Evolutionary conservation across 2,329 filamentous ascomycete species (phyloP), one percentile per base, ranked within the genome.

Genomic region (Neophaeococcomyces mojaviensis): DNA sequence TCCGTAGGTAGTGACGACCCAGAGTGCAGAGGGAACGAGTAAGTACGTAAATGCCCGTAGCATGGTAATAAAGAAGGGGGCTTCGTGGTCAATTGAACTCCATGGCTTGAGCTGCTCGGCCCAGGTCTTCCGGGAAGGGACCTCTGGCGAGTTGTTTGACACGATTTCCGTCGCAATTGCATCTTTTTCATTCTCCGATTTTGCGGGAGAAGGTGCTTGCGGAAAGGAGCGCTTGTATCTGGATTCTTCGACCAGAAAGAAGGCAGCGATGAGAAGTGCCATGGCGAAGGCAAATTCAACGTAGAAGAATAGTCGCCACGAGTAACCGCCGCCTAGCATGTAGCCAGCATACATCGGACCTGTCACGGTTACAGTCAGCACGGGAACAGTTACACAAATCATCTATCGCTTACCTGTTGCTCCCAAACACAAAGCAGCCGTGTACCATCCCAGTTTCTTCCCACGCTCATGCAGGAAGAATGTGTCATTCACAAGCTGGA

Each of bases 281-380:
- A 61, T 61, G 2, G 71, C 68, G 43, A 81, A 79, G 2, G 75
- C 77, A 39, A 77, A 68, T 50, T 74, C 70, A 44, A 80, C 76
- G 57, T 79, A 79, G 65, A 80, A 81, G 64, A 76, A 81, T 0
- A 80, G 68, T 13, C 73, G 66, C 76, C 77, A 81, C 5, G 75
- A 77, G 55, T 76, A 72, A 8, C 74, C 73, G 1, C 68, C 76
- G 0, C 71, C 68, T 5, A 81, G 70, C 76, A 81, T 80, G 58
- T 79, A 80, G 10, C 77, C 76, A 1, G 77, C 75, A 39, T 76
- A 78, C 1, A 81, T 63, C 0, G 77, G 75, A 1, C 76, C 75
- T 0, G 73, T 74, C 0, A 74, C 64, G n/a, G n/a, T 3, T 76
- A 76, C 9, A 78, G 67, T 35, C 13, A 35, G 32, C 32, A 35